phyloP scores from a whole-genome alignment of 2,329 filamentous ascomycete genomes.

The Arthrobotrys entomopaga region DNA sequence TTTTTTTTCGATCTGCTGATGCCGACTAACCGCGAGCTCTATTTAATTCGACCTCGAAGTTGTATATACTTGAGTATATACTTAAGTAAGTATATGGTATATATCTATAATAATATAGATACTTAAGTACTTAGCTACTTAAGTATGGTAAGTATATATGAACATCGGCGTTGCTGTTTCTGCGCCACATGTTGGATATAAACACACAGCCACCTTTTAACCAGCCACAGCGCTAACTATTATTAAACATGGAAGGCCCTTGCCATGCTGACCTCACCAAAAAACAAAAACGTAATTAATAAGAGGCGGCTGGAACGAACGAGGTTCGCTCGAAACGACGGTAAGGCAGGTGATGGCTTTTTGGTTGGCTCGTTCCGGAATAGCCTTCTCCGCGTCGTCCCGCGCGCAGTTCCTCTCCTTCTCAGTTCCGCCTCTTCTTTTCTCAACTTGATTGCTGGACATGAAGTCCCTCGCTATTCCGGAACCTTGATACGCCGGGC shows the following conservation, averaged over 20 bases:
- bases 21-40: constrained; percentile 28
- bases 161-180: neutral
- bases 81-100: too few species aligned
- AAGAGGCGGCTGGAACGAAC: constrained; percentile 14
- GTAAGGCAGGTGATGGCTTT: neutral
- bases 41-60: neutral
- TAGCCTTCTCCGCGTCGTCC: constrained; percentile 32
- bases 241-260: neutral
- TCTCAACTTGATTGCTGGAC: neutral
- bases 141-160: too few species aligned
- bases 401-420: constrained; percentile 18
- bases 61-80: neutral
- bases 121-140: too few species aligned
- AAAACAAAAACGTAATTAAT: constrained; percentile 20
- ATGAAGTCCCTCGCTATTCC: constrained; percentile 27
- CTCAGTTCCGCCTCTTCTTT: constrained; percentile 1
- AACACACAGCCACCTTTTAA: neutral
- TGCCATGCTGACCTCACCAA: constrained; percentile 17
- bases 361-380: constrained; percentile 9
- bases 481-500: constrained; percentile 26
- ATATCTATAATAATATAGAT: too few species aligned
- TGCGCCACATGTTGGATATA: neutral
- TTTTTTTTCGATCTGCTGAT: constrained; percentile 28
- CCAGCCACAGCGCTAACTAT: constrained; percentile 21
- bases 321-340: neutral